Evolutionary conservation across 2,329 filamentous ascomycete genomes (phyloP).

Genomic region (Daldinia eschscholtzii): DNA sequence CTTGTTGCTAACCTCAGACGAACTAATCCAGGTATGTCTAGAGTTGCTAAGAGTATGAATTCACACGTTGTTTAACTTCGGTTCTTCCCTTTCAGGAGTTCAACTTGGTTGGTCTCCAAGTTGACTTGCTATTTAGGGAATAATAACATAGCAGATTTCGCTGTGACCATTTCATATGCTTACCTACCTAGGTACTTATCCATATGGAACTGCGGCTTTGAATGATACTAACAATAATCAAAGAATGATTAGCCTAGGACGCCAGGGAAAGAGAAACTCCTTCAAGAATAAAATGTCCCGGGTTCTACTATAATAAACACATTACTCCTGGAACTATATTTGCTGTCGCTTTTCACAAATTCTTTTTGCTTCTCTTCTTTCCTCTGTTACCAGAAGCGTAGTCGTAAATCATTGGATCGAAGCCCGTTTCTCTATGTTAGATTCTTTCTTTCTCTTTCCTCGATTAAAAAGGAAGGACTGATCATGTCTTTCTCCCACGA

Average conservation of each 20-base stretch:
- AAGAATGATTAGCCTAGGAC: background rate
- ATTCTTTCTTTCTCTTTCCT: constrained; percentile 33
- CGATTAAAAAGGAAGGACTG: constrained; percentile 28
- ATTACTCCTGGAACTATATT: constrained; percentile 17
- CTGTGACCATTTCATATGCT: background rate
- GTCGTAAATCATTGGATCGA: constrained; percentile 39
- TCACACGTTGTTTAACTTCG: too few species aligned
- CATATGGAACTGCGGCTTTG: background rate
- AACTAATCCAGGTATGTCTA: too few species aligned
- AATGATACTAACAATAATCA: background rate
- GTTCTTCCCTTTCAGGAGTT: too few species aligned
- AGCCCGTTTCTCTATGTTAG: constrained; percentile 39
- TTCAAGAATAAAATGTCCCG: background rate
- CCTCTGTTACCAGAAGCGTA: constrained; percentile 6
- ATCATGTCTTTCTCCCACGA: constrained; percentile 4
- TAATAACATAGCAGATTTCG: background rate
- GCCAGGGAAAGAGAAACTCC: background rate
- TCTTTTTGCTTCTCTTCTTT: constrained; percentile 12
- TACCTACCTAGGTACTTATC: background rate
- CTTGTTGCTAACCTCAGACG: too few species aligned
- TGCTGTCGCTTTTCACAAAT: constrained; percentile 20
- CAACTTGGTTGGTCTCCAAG: too few species aligned
- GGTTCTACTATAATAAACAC: constrained; percentile 28
- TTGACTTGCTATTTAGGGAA: too few species aligned
- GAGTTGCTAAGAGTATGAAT: too few species aligned